These are phyloP conservation scores for Candida freyschussii DNA, from an alignment of 1,139 yeast species.

Conservation along the genomic window DNA sequence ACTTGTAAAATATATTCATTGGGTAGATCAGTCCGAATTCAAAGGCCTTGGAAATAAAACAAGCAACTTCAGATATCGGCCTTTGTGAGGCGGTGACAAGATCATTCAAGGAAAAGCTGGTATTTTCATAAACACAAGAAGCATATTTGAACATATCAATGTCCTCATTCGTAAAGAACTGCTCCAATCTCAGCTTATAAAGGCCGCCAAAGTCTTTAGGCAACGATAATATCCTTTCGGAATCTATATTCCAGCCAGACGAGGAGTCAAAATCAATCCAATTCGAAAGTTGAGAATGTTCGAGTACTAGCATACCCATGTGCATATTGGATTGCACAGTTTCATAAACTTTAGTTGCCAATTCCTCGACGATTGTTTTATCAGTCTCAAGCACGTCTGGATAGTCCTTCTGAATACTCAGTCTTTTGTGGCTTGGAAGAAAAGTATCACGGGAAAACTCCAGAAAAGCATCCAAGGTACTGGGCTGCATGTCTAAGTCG, in stretches of 20 bases:
- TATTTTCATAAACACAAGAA: conserved; percentile 39
- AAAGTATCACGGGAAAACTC: conserved; percentile 26
- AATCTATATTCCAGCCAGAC: conserved; percentile 26
- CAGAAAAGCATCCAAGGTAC: conserved; percentile 24
- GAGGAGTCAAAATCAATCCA: conserved; percentile 16
- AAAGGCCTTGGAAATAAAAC: conserved; percentile 35
- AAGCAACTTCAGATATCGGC: conserved; percentile 24
- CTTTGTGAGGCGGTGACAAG: conserved; percentile 37
- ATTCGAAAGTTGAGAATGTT: neutral
- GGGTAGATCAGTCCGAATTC: conserved; percentile 37
- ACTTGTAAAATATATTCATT: conserved; percentile 41
- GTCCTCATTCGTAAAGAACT: conserved; percentile 9
- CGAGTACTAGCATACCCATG: conserved; percentile 1
- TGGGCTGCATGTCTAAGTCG: conserved; percentile 24
- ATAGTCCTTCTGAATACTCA: conserved; percentile 6
- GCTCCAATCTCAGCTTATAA: conserved; percentile 6
- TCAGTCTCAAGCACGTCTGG: conserved; percentile 3
- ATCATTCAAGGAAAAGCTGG: conserved; percentile 39
- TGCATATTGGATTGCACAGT: conserved; percentile 2
- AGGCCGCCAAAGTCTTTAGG: conserved; percentile 5
- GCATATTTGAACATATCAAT: conserved; percentile 37
- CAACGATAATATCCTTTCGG: conserved; percentile 13
- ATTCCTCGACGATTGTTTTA: neutral
- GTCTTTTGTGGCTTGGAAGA: neutral
- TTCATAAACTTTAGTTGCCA: neutral